Evolutionary conservation across 768 basidiomycete species (phyloP).

Genomic region (Kwoniella sp.): DNA sequence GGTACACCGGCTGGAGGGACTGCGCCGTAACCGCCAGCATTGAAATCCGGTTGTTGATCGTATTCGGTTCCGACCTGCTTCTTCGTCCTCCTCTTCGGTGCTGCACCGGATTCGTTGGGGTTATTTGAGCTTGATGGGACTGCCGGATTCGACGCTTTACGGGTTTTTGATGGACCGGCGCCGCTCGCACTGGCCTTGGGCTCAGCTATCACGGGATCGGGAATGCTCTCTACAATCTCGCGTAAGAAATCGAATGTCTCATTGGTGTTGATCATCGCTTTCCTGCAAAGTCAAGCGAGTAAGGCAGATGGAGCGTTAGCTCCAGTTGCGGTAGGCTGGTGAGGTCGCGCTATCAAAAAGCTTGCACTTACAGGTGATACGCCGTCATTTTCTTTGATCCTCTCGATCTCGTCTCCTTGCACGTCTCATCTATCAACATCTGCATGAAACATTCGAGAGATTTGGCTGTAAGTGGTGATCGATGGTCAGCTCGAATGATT

Average conservation of each 20-base stretch:
- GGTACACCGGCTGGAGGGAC: background rate
- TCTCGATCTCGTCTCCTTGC: slow-evolving; percentile 74
- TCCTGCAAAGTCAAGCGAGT: slow-evolving; percentile 62
- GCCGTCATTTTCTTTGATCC: slow-evolving; percentile 87
- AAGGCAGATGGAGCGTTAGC: background rate
- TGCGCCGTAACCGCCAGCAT: background rate
- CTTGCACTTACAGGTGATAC: slow-evolving; percentile 79
- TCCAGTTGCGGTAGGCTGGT: background rate
- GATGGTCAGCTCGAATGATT: background rate
- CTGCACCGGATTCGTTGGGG: slow-evolving; percentile 15
- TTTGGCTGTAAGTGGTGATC: slow-evolving; percentile 68
- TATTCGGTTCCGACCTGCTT: slow-evolving; percentile 14
- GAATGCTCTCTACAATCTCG: slow-evolving; percentile 81
- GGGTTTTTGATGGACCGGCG: slow-evolving; percentile 19
- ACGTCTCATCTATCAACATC: slow-evolving; percentile 77
- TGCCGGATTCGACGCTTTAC: slow-evolving; percentile 21
- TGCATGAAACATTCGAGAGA: slow-evolving; percentile 89
- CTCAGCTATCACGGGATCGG: slow-evolving; percentile 82
- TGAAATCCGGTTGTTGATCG: slow-evolving; percentile 1
- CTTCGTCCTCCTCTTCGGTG: slow-evolving; percentile 28
- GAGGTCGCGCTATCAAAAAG: background rate
- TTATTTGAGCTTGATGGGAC: slow-evolving; percentile 1
- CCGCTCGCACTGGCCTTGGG: background rate
- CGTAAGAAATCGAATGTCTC: slow-evolving; percentile 92
- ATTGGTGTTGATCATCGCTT: slow-evolving; percentile 84